A percentile compares a stretch with the other conserved stretches of the same genome.
Conservation (phyloP, 768 basidiomycete species). For the Suillus decipiens region DNA sequence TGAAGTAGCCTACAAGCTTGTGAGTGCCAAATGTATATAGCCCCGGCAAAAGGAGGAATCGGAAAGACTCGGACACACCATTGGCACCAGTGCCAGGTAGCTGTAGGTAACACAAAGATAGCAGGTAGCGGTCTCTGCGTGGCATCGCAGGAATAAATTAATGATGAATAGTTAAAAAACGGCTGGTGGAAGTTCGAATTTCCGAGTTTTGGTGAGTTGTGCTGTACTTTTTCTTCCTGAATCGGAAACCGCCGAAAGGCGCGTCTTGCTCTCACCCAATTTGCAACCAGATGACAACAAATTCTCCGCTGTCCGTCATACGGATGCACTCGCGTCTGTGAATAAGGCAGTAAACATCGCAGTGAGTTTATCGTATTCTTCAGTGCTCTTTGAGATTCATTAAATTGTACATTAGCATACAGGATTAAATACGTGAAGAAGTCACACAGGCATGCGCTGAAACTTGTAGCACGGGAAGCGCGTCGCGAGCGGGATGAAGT, state of each 20-base stretch:
- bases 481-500: conserved; percentile 52
- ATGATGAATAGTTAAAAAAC: not conserved
- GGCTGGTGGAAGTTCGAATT: no score
- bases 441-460: conserved; percentile 50
- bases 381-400: conserved; percentile 3
- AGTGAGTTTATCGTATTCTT: conserved; percentile 28
- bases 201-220: not conserved
- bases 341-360: conserved; percentile 41
- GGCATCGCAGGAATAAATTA: not conserved
- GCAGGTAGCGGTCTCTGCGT: not conserved
- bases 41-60: no score
- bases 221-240: not conserved
- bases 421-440: conserved; percentile 56
- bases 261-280: conserved; percentile 12
- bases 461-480: conserved; percentile 39
- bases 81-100: not conserved
- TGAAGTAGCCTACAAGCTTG: not conserved
- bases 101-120: not conserved
- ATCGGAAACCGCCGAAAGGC: conserved; percentile 26
- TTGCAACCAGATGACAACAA: conserved; percentile 26
- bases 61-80: no score
- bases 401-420: conserved; percentile 42
- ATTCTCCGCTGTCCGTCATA: conserved; percentile 34
- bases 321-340: conserved; percentile 42
- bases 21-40: no score